Percentiles rank a stretch among this genome's conserved stretches.
These are phyloP conservation scores for Gnaphalium uliginosum DNA, from an alignment of 129 eudicot species.

Conservation along the genomic window DNA sequence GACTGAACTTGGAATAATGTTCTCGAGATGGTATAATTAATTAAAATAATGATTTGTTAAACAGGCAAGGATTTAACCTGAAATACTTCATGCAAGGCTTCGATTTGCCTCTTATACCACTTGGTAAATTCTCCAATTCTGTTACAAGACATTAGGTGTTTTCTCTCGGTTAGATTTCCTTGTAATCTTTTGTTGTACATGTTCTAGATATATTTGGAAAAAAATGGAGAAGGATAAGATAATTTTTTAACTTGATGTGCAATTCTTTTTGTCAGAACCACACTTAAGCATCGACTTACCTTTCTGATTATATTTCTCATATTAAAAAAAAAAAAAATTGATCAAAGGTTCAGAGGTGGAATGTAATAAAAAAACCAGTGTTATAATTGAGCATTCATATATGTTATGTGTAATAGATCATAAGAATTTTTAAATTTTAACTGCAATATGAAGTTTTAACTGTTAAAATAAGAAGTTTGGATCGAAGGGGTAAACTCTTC, in stretches of 20 bases:
- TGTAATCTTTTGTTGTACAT: constrained; percentile 4
- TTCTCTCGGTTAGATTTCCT: constrained; percentile 48
- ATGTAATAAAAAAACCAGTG: background rate
- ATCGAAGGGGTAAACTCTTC: too few relatives aligned
- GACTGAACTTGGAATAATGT: background rate
- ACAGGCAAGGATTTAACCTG: constrained; percentile 83
- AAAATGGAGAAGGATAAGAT: background rate
- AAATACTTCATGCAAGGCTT: constrained; percentile 99
- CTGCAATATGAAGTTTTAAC: too few relatives aligned
- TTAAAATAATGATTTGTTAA: constrained; percentile 11
- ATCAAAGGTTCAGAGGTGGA: background rate
- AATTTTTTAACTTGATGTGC: background rate
- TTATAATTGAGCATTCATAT: background rate
- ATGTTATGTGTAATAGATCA: background rate
- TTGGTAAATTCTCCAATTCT: constrained; percentile 67
- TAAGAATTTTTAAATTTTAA: background rate
- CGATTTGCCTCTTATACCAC: constrained; percentile 85
- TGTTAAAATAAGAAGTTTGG: background rate
- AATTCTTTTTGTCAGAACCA: background rate
- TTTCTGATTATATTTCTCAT: background rate
- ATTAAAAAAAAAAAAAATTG: background rate
- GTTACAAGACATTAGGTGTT: constrained; percentile 75
- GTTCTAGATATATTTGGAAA: background rate
- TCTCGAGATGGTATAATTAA: constrained; percentile 10
- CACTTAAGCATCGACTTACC: background rate